phyloP scores from a whole-genome alignment of 148 eudicot genomes.

The Cornus florida region DNA sequence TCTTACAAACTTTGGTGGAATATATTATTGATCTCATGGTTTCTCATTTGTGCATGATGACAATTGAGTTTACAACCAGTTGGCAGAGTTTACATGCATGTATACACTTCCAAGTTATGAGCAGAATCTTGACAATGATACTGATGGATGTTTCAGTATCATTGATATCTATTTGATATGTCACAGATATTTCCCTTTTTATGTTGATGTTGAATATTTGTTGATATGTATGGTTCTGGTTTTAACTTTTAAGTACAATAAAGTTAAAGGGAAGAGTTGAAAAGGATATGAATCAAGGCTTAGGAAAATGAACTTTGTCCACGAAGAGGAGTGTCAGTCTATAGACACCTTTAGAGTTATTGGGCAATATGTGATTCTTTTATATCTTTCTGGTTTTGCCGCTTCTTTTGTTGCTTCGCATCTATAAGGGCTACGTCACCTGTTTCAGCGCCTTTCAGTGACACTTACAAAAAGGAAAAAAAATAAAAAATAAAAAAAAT shows the following conservation, averaged over 20 bases:
- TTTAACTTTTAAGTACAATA: not conserved
- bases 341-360: too few relatives aligned
- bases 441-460: too few relatives aligned
- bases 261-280: not conserved
- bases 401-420: not conserved
- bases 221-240: not conserved
- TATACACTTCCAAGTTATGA: not conserved
- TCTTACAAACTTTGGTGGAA: constrained; percentile 4
- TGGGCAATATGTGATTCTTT: too few relatives aligned
- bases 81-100: not conserved
- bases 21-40: not conserved
- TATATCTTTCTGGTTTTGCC: not conserved
- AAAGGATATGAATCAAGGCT: not conserved
- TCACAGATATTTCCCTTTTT: too few relatives aligned
- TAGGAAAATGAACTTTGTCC: not conserved
- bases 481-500: too few relatives aligned
- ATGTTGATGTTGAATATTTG: not conserved
- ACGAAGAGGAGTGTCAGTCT: too few relatives aligned
- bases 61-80: not conserved
- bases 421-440: too few relatives aligned
- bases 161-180: too few relatives aligned
- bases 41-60: not conserved
- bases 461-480: too few relatives aligned
- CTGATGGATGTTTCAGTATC: not conserved
- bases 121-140: not conserved